Base-by-base conservation (phyloP, 768 basidiomycete genomes). In the Naganishia kalamii region DNA sequence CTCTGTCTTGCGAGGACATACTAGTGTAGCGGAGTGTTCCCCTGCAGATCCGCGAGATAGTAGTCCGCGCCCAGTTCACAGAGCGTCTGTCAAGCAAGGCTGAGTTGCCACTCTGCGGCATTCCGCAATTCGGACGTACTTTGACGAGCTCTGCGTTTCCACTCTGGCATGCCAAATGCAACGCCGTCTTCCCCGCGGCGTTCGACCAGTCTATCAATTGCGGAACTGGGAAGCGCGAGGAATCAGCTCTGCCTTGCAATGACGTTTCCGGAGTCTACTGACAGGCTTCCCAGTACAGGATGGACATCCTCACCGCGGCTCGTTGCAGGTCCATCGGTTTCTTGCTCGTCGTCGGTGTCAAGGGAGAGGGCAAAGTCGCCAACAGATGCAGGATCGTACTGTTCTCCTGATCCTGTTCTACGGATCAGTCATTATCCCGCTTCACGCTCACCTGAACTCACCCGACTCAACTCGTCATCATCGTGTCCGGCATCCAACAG, bases 11-110 rank as follows among this genome's bases (percentile, higher is more conserved):
- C 89, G 89, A 91, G 21, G 89, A 81, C 89, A 79, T 75, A 93
- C 91, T 92, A 92, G 78, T 97, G 93, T 62, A 97, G 79, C 33
- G 93, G 86, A 0, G 91, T 90, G 71, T 96, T 94, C 49, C 93
- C 93, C 79, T 88, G 85, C 67, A 91, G 86, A 80, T 97, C 93
- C 12, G 92, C 82, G 57, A 97, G 79, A 79, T 96, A 88, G 69
- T 88, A 83, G 79, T 96, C 93, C 29, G 92, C 93, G 5, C 87
- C 90, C 21, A 92, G 80, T 79, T 94, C 91, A 76, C 88, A 91
- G 46, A 94, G 81, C 86, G 92, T 90, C 91, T 92, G 71, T 32
- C 35, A n/a, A 25, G 59, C 12, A n/a, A 41, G 48, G 32, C 33
- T 46, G 29, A 65, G 21, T 44, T 59, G 62, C 64, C 67, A 69